Percentiles rank a stretch among this genome's conserved stretches.
phyloP scores from a whole-genome alignment of 1,284 basidiomycete species.

The Microbotryum violaceum region DNA sequence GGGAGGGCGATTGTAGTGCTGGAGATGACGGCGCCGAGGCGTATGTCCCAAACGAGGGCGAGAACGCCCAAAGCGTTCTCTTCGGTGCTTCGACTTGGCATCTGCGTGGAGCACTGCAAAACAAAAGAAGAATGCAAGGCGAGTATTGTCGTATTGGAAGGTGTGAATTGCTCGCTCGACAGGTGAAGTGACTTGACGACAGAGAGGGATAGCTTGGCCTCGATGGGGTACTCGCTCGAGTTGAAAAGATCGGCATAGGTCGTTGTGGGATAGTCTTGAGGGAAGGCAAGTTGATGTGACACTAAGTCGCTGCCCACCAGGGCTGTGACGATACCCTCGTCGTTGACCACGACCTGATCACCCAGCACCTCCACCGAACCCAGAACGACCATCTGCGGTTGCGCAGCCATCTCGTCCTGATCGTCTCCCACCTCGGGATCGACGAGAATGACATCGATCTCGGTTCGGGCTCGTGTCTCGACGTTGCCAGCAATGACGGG shows the following conservation, averaged over 20 bases:
- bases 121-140: slow-evolving; percentile 31
- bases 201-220: slow-evolving; percentile 3
- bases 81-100: neutral
- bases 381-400: slow-evolving; percentile 13
- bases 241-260: slow-evolving; percentile 23
- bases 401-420: slow-evolving; percentile 17
- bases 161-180: slow-evolving; percentile 6
- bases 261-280: neutral
- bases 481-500: slow-evolving; percentile 22
- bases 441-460: slow-evolving; percentile 25
- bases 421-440: slow-evolving; percentile 17
- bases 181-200: slow-evolving; percentile 22
- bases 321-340: slow-evolving; percentile 25
- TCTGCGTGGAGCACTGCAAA: slow-evolving; percentile 8
- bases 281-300: neutral
- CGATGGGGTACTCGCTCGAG: neutral
- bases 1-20: slow-evolving; percentile 20
- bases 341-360: slow-evolving; percentile 25
- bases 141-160: slow-evolving; percentile 11
- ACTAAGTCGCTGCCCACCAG: neutral
- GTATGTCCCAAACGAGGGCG: slow-evolving; percentile 24
- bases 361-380: slow-evolving; percentile 18
- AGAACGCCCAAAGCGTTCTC: neutral
- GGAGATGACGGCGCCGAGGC: slow-evolving; percentile 26
- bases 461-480: neutral